Conservation (phyloP, 208 protist genomes). For the Spongospora subterranea region DNA sequence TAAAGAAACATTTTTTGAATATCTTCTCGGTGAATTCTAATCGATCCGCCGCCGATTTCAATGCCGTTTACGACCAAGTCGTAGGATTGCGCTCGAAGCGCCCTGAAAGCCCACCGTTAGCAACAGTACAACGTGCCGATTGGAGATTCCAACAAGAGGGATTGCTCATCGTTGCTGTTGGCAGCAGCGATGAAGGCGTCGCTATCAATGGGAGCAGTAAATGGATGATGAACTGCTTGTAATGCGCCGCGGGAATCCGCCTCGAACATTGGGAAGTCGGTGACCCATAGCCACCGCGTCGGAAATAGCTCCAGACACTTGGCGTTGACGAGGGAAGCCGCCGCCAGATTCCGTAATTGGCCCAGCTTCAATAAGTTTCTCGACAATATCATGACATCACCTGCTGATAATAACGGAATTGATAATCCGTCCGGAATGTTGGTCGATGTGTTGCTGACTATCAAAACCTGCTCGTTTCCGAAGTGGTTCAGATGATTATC, state of each 20-base stretch:
- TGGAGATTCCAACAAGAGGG: not conserved
- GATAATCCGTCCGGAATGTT: too few species aligned
- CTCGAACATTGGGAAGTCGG: constrained; percentile 79
- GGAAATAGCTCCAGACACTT: not conserved
- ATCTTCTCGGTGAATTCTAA: constrained; percentile 78
- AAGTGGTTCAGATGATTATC: too few species aligned
- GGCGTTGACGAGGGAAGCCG: not conserved
- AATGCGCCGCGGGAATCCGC: constrained; percentile 29
- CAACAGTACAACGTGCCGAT: not conserved
- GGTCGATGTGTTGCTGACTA: too few species aligned
- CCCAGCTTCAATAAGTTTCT: not conserved
- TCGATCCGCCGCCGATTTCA: constrained; percentile 81
- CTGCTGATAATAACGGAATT: too few species aligned
- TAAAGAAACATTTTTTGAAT: constrained; percentile 77
- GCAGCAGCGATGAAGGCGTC: not conserved
- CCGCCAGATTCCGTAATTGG: not conserved
- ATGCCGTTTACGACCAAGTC: constrained; percentile 82
- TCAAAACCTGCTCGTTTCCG: too few species aligned
- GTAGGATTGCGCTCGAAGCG: constrained; percentile 67
- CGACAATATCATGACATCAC: not conserved
- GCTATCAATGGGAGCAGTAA: constrained; percentile 73
- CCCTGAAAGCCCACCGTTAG: not conserved
- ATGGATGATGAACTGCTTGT: constrained; percentile 79
- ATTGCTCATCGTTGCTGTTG: not conserved
- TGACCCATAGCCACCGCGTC: constrained; percentile 78